Evolutionary conservation across 2,329 filamentous ascomycete species (phyloP).

Genomic region (Penicillium sp.): DNA sequence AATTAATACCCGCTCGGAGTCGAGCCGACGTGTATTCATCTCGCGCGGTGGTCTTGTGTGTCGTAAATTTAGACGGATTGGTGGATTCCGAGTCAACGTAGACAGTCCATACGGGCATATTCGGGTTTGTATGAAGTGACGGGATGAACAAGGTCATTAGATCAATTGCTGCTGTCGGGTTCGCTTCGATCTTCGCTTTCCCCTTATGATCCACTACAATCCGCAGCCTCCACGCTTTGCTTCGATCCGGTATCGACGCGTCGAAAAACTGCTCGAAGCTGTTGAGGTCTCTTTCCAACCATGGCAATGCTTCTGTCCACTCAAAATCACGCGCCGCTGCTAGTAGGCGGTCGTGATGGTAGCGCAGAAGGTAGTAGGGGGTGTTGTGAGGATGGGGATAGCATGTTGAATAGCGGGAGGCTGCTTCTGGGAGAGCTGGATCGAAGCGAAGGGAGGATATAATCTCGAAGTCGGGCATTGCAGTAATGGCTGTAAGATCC

Average conservation of each 20-base stretch:
- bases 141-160: slow-evolving; percentile 30
- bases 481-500: neutral
- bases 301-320: slow-evolving; percentile 41
- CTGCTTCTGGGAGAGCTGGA: slow-evolving; percentile 50
- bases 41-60: slow-evolving; percentile 81
- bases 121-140: slow-evolving; percentile 11
- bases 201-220: slow-evolving; percentile 36
- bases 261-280: slow-evolving; percentile 32
- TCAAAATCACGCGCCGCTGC: slow-evolving; percentile 55
- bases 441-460: slow-evolving; percentile 76
- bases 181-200: slow-evolving; percentile 33
- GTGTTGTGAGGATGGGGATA: slow-evolving; percentile 50
- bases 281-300: slow-evolving; percentile 34
- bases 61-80: slow-evolving; percentile 66
- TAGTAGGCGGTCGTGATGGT: slow-evolving; percentile 78
- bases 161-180: slow-evolving; percentile 30
- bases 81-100: slow-evolving; percentile 57
- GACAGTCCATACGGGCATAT: slow-evolving; percentile 47
- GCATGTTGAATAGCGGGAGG: slow-evolving; percentile 29
- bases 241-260: slow-evolving; percentile 32
- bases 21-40: slow-evolving; percentile 72
- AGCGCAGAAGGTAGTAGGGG: slow-evolving; percentile 76
- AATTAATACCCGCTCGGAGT: slow-evolving; percentile 58
- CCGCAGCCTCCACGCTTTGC: slow-evolving; percentile 42
- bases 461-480: slow-evolving; percentile 55